A percentile compares a stretch with the other conserved stretches of the same genome.
These are phyloP conservation scores for Trypanosoma platydactyli DNA, from an alignment of 208 protist species.

Conservation along the genomic window DNA sequence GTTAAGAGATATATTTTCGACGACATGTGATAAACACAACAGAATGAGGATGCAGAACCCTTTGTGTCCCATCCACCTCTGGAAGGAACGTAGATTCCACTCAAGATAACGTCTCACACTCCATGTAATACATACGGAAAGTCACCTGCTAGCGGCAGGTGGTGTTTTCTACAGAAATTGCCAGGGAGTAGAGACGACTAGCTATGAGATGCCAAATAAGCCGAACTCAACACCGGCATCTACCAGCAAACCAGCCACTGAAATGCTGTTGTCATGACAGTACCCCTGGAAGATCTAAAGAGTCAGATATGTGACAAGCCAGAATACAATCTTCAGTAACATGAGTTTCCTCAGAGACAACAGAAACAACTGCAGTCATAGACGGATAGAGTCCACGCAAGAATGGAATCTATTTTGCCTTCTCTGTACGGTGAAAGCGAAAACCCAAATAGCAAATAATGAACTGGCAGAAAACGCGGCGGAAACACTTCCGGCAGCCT, in stretches of 20 bases:
- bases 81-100: constrained; percentile 15
- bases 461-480: neutral
- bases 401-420: constrained; percentile 20
- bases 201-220: constrained; percentile 3
- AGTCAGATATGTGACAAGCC: neutral
- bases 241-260: constrained; percentile 22
- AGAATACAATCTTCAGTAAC: constrained; percentile 23
- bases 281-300: constrained; percentile 20
- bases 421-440: constrained; percentile 4
- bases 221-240: constrained; percentile 26
- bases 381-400: constrained; percentile 27
- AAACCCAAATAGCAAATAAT: constrained; percentile 2
- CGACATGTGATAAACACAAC: too few relatives aligned
- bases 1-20: too few relatives aligned
- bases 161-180: constrained; percentile 25
- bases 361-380: constrained; percentile 4
- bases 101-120: constrained; percentile 23
- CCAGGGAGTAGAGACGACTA: constrained; percentile 13
- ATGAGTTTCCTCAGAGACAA: constrained; percentile 11
- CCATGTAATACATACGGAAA: constrained; percentile 22
- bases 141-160: constrained; percentile 8
- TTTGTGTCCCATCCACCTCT: neutral
- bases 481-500: constrained; percentile 19
- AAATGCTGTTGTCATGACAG: constrained; percentile 15
- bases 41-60: too few relatives aligned